phyloP scores from a whole-genome alignment of 768 basidiomycete genomes.

The Boletus rufocinnamomeus region DNA sequence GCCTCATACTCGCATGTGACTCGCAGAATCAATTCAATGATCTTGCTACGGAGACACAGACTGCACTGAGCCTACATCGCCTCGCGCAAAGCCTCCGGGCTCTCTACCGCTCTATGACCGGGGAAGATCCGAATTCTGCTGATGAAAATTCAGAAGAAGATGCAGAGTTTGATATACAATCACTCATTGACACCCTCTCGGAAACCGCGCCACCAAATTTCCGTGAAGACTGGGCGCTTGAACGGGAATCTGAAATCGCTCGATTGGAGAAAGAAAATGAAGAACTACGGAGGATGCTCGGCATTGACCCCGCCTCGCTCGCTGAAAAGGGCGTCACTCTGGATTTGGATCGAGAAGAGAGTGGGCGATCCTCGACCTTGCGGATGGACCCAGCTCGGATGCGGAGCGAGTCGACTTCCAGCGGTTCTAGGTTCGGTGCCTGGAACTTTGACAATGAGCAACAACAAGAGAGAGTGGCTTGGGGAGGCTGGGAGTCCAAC shows the following conservation, averaged over 20 bases:
- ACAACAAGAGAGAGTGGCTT: constrained; percentile 25
- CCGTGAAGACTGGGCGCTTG: constrained; percentile 80
- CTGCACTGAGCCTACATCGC: constrained; percentile 67
- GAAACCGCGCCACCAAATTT: constrained; percentile 40
- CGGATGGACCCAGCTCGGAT: constrained; percentile 24
- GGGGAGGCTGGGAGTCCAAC: constrained; percentile 34
- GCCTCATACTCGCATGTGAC: constrained; percentile 68
- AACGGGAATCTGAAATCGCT: constrained; percentile 84
- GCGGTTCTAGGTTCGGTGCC: constrained; percentile 23
- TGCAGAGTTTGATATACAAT: constrained; percentile 43
- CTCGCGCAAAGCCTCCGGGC: constrained; percentile 70
- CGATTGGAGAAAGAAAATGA: constrained; percentile 85
- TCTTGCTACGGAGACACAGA: constrained; percentile 58
- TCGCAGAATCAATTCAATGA: constrained; percentile 55
- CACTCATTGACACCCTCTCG: constrained; percentile 47
- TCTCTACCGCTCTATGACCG: constrained; percentile 68
- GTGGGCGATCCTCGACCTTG: constrained; percentile 35
- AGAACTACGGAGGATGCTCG: constrained; percentile 69
- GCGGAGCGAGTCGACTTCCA: constrained; percentile 31
- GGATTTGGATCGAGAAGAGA: constrained; percentile 50
- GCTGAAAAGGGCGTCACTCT: constrained; percentile 52
- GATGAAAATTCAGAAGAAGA: constrained; percentile 32
- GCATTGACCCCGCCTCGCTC: constrained; percentile 64
- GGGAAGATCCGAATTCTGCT: constrained; percentile 48
- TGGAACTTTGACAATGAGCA: constrained; percentile 37